Evolutionary conservation across 805 yeast genomes (phyloP).

Genomic region (Yarrowia porcina): DNA sequence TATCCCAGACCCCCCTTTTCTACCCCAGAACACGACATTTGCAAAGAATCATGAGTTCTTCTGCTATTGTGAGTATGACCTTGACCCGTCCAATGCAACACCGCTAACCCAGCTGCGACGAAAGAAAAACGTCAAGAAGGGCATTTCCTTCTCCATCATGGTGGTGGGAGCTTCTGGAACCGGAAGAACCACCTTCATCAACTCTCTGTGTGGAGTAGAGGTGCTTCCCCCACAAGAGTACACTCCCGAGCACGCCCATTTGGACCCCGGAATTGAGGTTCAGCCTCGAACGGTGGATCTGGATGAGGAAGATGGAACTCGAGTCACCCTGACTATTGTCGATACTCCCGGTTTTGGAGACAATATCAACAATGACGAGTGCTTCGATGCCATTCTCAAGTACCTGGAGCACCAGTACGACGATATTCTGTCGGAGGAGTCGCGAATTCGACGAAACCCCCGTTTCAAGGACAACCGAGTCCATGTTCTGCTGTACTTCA

Average conservation of each 20-base stretch:
- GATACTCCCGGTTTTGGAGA: constrained; percentile 81
- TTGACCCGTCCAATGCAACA: not conserved
- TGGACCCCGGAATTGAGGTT: constrained; percentile 22
- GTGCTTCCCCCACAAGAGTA: constrained; percentile 11
- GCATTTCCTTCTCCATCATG: constrained; percentile 62
- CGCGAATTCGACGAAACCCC: constrained; percentile 69
- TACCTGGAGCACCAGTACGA: constrained; percentile 72
- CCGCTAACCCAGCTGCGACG: constrained; percentile 41
- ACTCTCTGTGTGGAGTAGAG: constrained; percentile 51
- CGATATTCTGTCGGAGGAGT: constrained; percentile 67
- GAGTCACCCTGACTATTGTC: constrained; percentile 54
- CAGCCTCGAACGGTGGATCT: constrained; percentile 40
- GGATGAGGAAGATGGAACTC: constrained; percentile 55
- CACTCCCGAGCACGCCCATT: constrained; percentile 23
- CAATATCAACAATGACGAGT: constrained; percentile 58
- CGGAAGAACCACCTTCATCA: constrained; percentile 72
- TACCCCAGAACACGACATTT: not conserved
- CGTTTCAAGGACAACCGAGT: constrained; percentile 69
- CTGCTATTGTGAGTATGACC: constrained; percentile 5
- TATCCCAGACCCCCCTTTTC: not conserved
- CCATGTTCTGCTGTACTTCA: constrained; percentile 74
- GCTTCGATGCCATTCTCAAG: constrained; percentile 50
- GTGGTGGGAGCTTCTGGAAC: constrained; percentile 70
- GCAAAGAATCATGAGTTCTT: constrained; percentile 12
- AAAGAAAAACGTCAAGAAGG: constrained; percentile 60